Conservation (phyloP, 1,284 basidiomycete genomes). For the Psilocybe mexicana region DNA sequence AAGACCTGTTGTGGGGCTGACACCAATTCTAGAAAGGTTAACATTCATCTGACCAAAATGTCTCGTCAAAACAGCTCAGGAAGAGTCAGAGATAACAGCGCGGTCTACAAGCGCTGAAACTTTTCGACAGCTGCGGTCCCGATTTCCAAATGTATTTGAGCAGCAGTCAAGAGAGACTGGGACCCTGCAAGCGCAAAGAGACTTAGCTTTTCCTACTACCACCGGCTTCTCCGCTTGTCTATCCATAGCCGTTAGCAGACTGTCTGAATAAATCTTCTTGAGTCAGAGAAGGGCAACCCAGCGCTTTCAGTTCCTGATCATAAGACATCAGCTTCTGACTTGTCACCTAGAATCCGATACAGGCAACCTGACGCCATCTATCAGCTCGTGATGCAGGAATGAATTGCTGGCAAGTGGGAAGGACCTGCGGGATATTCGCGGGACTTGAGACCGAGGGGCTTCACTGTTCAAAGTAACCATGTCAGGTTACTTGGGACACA, state of each 20-base stretch:
- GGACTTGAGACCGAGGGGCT: conserved; percentile 6
- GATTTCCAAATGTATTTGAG: neutral
- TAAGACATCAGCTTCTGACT: conserved; percentile 15
- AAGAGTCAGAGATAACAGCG: neutral
- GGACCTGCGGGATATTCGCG: conserved; percentile 3
- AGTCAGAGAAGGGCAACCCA: conserved; percentile 12
- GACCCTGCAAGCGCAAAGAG: neutral
- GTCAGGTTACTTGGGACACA: conserved; percentile 9
- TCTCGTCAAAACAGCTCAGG: conserved; percentile 4
- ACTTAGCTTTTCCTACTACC: neutral
- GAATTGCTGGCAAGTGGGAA: neutral
- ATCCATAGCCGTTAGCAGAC: neutral
- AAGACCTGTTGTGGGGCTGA: neutral
- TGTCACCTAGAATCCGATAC: conserved; percentile 7
- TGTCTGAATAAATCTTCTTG: conserved; percentile 14
- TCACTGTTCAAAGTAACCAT: conserved; percentile 2
- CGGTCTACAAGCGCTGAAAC: neutral
- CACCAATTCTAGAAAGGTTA: neutral
- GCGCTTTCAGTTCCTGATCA: conserved; percentile 16
- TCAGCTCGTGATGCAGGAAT: conserved; percentile 10
- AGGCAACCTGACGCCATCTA: conserved; percentile 8
- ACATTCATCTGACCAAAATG: neutral
- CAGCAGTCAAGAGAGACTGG: neutral
- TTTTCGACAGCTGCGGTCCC: conserved; percentile 3
- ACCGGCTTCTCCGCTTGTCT: neutral